Conservation (phyloP, 768 basidiomycete species). For the Amanita subjunquillea region DNA sequence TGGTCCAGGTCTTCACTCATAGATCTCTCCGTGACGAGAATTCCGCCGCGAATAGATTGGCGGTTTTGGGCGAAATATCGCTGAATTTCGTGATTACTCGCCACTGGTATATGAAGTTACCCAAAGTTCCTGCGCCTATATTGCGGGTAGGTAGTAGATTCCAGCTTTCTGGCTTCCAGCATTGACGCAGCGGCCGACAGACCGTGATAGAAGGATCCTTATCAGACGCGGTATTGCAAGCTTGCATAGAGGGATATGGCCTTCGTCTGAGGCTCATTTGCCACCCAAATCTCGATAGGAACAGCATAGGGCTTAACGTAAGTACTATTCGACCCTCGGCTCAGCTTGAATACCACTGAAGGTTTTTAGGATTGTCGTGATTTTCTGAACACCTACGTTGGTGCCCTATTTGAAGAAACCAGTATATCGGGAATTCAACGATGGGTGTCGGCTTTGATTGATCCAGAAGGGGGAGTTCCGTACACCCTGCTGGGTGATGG, state of each 20-base stretch:
- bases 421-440: neutral
- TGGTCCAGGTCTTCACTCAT: neutral
- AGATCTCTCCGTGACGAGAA: neutral
- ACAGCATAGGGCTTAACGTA: neutral
- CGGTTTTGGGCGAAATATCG: neutral
- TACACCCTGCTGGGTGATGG: neutral
- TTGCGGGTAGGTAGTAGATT: neutral
- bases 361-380: neutral
- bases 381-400: neutral
- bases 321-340: neutral
- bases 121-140: neutral
- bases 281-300: too few relatives aligned
- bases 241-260: neutral
- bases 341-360: neutral
- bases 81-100: slow-evolving; percentile 15
- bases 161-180: too few relatives aligned
- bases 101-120: slow-evolving; percentile 15
- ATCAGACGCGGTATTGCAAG: neutral
- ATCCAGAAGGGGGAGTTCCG: neutral
- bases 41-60: neutral
- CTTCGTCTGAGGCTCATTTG: neutral
- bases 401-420: neutral
- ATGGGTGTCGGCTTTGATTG: slow-evolving; percentile 3
- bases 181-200: neutral
- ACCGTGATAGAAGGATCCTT: neutral